These are phyloP conservation scores for Pestalotiopsis fici DNA, from an alignment of 2,329 filamentous ascomycete species.

Conservation along the genomic window DNA sequence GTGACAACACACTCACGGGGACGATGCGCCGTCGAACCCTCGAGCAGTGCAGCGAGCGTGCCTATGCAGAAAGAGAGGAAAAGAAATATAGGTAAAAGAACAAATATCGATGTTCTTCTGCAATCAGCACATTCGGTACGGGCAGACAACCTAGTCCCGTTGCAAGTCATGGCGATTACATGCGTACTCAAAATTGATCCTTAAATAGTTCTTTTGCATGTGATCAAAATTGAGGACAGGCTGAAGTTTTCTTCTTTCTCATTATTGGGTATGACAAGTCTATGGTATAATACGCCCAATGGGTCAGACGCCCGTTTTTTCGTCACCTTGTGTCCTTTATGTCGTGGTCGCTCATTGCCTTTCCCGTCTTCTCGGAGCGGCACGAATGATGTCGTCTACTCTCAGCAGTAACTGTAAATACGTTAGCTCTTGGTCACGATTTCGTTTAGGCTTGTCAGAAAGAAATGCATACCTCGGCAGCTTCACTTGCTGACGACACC, in stretches of 20 bases:
- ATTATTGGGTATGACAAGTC: conserved; percentile 14
- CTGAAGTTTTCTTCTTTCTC: conserved; percentile 1
- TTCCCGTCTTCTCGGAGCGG: conserved; percentile 81
- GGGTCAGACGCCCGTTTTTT: background rate
- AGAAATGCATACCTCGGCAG: conserved; percentile 75
- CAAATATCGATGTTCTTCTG: too few relatives aligned
- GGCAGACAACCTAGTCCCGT: too few relatives aligned
- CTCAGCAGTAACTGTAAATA: conserved; percentile 74
- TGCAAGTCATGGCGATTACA: too few relatives aligned
- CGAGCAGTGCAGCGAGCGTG: too few relatives aligned
- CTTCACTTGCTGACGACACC: conserved; percentile 92
- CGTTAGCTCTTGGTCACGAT: conserved; percentile 21
- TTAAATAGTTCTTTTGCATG: too few relatives aligned
- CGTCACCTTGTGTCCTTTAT: background rate
- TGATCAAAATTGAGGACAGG: background rate
- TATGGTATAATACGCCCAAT: conserved; percentile 13
- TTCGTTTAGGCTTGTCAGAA: background rate
- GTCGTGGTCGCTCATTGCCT: conserved; percentile 55
- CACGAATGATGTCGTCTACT: conserved; percentile 97
- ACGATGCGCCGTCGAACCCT: too few relatives aligned
- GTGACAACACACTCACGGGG: too few relatives aligned
- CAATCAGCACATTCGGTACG: too few relatives aligned
- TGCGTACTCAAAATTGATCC: too few relatives aligned
- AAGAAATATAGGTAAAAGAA: background rate
- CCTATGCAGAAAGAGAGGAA: too few relatives aligned